These are phyloP conservation scores for Halteria grandinella DNA, from an alignment of 73 alveolate genomes.

Conservation along the genomic window DNA sequence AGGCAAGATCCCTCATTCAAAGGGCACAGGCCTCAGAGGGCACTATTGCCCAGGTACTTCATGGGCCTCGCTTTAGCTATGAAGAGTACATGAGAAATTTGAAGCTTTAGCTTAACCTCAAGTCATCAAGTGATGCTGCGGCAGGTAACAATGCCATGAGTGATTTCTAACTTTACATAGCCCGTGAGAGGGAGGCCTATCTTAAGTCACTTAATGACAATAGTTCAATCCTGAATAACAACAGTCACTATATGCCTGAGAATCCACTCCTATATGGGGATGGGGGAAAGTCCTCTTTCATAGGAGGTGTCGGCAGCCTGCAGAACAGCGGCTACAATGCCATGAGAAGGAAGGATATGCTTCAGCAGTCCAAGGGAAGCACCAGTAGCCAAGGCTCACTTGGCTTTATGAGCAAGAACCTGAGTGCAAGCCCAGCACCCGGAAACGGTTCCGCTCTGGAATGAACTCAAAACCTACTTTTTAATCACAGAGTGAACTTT, in stretches of 20 bases:
- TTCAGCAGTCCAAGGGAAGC: background rate
- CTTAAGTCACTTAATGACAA: constrained; percentile 34
- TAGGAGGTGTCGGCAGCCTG: constrained; percentile 29
- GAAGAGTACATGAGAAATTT: constrained; percentile 41
- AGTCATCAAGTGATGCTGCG: background rate
- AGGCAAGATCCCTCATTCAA: background rate
- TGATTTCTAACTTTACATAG: constrained; percentile 20
- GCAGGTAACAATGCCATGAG: background rate
- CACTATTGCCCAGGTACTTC: constrained; percentile 36
- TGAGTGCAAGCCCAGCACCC: constrained; percentile 20
- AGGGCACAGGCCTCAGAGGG: constrained; percentile 6
- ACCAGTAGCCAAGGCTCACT: constrained; percentile 11
- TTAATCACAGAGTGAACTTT: background rate
- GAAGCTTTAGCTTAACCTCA: background rate
- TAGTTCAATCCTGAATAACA: too few species aligned
- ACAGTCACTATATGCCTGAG: too few species aligned
- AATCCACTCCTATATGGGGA: background rate
- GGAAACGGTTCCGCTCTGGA: constrained; percentile 32
- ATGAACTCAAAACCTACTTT: background rate
- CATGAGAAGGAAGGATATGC: background rate
- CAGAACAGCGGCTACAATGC: constrained; percentile 8
- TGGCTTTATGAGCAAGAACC: constrained; percentile 38
- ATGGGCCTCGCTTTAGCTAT: constrained; percentile 41
- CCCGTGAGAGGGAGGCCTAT: constrained; percentile 40
- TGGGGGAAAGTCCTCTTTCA: constrained; percentile 13